Base-by-base conservation (phyloP, 1,139 yeast species). In the Taiozyma sp. region DNA sequence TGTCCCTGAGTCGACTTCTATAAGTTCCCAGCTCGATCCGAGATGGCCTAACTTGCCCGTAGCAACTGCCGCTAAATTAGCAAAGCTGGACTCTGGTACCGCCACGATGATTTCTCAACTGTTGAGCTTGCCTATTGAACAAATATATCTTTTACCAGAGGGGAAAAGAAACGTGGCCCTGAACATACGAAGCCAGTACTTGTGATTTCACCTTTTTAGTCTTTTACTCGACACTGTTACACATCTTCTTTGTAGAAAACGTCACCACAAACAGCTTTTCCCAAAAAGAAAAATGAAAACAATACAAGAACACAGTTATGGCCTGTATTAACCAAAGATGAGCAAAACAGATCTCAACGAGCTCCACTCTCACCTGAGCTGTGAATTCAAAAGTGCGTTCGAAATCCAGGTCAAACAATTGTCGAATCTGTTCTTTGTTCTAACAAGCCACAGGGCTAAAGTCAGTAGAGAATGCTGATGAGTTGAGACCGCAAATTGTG, bases 81-180 rank as follows among this genome's bases (percentile, higher is more conserved):
- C 75, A 23, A 70, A 67, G 36, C 64, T 83, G 59, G 73, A 78
- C 8, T 76, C 77, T 30, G 78, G 78, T 45, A 87, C 85, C 64
- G 88, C 88, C 10, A 77, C 79, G 44, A 74, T 83, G 66, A 78
- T 84, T 44, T 82, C 81, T 13, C 89, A 84, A 64, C 87, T 85
- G 5, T 72, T 86, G 53, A 72, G 76, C 42, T 67, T 86, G 54
- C 72, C 84, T 0, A 78, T 77, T 1, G 82, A 76, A 19, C 87
- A 83, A 58, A 71, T 85, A 39, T 69, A 72, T 43, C 66, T 72
- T 2, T 69, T 86, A 46, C 89, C 89, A 2, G 75, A 74, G 2
- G 85, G 83, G 47, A 85, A 84, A 64, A 79, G 78, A 56, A 65
- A 72, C 44, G 80, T 84, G 81, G 84, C 85, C n/a, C 74, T 73